Evolutionary conservation across 768 basidiomycete genomes (phyloP).

Genomic region (Lactarius sp.): DNA sequence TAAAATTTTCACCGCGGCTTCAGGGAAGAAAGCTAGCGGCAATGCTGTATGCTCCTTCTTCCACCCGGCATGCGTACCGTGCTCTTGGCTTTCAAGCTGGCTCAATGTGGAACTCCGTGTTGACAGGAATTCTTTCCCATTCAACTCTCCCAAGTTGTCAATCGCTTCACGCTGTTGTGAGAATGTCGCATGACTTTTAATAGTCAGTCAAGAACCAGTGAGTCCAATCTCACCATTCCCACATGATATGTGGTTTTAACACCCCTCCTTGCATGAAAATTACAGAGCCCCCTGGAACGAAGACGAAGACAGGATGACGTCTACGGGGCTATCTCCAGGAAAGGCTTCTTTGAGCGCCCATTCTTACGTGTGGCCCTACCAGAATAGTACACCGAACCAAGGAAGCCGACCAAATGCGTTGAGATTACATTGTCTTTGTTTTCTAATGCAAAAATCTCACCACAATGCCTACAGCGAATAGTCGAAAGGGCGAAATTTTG

Average conservation of each 20-base stretch:
- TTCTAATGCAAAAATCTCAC: background rate
- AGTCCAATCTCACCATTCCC: background rate
- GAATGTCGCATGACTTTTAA: background rate
- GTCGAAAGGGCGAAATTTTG: background rate
- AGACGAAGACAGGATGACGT: background rate
- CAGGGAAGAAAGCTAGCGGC: background rate
- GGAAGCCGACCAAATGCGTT: background rate
- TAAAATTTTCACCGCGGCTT: background rate
- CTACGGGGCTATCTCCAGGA: too few relatives aligned
- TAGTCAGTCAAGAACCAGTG: background rate
- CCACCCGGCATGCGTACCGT: background rate
- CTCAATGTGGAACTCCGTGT: conserved; percentile 3
- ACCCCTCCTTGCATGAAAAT: background rate
- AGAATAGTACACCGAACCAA: background rate
- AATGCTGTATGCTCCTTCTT: background rate
- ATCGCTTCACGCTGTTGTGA: background rate
- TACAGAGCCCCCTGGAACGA: background rate
- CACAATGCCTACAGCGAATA: background rate
- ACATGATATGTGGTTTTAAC: background rate
- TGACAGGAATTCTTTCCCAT: conserved; percentile 2
- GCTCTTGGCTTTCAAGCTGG: background rate
- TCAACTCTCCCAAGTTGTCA: background rate
- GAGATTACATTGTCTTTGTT: background rate
- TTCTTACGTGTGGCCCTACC: background rate
- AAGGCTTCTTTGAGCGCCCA: background rate